A percentile compares a stretch with the other conserved stretches of the same genome.
phyloP scores from a whole-genome alignment of 202 grass and related monocot genomes.

The Saccharum hybrid region DNA sequence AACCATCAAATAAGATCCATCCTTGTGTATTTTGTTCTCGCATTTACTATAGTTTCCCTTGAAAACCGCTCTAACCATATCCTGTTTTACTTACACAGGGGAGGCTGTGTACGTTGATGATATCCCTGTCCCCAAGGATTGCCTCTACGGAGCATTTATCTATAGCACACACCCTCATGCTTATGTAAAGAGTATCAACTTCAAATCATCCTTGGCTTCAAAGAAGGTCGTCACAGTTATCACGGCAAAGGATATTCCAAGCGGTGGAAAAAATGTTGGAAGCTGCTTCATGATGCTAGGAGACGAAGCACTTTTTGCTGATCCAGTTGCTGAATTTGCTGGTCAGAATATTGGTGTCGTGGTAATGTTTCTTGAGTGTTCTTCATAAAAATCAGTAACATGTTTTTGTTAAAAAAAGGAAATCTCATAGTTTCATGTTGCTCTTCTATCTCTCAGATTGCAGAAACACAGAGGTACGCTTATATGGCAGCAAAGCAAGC shows the following conservation, averaged over 20 bases:
- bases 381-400: background rate
- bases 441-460: conserved; percentile 52
- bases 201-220: conserved; percentile 68
- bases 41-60: background rate
- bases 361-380: conserved; percentile 47
- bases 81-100: conserved; percentile 46
- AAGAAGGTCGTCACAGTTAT: conserved; percentile 66
- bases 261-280: conserved; percentile 69
- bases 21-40: background rate
- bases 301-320: conserved; percentile 64
- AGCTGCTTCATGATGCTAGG: conserved; percentile 32
- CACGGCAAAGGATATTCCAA: conserved; percentile 66
- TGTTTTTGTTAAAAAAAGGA: too few species aligned
- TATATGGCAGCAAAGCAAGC: conserved; percentile 71
- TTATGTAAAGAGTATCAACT: conserved; percentile 61
- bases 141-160: conserved; percentile 81
- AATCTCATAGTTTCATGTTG: background rate
- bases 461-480: conserved; percentile 72
- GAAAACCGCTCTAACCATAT: background rate
- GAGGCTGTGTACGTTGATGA: conserved; percentile 86
- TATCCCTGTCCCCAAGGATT: conserved; percentile 72
- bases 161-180: conserved; percentile 72
- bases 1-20: conserved; percentile 5
- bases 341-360: conserved; percentile 78
- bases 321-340: conserved; percentile 64